Percentiles rank a stretch among this genome's conserved stretches.
Evolutionary conservation across 257 asterid species (phyloP).

Genomic region (Solanum lignicaule): DNA sequence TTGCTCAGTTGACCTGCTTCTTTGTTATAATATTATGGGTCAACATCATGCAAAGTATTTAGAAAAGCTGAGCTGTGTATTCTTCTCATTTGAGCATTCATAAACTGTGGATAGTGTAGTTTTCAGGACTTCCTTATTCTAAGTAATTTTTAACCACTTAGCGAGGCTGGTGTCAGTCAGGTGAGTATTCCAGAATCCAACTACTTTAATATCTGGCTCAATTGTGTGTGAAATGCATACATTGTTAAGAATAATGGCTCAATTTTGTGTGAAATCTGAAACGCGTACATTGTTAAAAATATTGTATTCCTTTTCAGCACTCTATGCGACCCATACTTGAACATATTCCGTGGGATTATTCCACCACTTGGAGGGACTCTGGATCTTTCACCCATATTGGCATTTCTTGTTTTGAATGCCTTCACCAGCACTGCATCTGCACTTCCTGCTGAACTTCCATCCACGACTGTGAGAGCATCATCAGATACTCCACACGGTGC

Average conservation of each 20-base stretch:
- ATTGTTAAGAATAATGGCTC: conserved; percentile 3
- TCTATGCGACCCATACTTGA: conserved; percentile 88
- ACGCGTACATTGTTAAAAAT: background rate
- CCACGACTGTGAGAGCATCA: conserved; percentile 18
- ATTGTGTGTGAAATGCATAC: too few species aligned
- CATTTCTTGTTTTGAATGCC: conserved; percentile 69
- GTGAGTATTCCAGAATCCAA: background rate
- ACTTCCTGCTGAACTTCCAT: conserved; percentile 89
- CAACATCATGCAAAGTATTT: background rate
- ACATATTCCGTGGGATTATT: conserved; percentile 86
- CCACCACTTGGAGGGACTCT: conserved; percentile 96
- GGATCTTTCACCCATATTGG: conserved; percentile 79
- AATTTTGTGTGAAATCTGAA: background rate
- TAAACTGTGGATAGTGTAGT: background rate
- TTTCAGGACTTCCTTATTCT: background rate
- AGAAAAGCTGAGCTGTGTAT: background rate
- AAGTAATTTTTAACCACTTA: background rate
- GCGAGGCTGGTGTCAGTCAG: background rate
- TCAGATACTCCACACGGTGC: conserved; percentile 10
- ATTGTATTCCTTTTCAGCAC: conserved; percentile 50
- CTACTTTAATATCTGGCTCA: background rate
- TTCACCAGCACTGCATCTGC: conserved; percentile 81
- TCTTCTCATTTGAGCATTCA: background rate
- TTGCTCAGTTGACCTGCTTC: background rate
- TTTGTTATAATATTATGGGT: background rate